phyloP scores from a whole-genome alignment of 768 basidiomycete species.

The Galerina sulciceps region DNA sequence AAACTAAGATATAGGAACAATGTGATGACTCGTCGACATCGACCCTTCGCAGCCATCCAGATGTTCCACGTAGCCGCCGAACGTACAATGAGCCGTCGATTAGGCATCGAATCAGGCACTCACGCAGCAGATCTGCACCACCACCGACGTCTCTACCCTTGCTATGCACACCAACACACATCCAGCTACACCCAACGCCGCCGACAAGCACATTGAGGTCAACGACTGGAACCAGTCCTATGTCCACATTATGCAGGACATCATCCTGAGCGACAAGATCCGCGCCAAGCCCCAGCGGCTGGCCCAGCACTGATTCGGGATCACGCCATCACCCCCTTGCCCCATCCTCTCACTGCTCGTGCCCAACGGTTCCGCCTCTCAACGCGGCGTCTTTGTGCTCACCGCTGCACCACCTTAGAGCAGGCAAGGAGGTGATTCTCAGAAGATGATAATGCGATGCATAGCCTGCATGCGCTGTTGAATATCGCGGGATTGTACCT shows the following conservation, averaged over 20 bases:
- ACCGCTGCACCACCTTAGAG: slow-evolving; percentile 74
- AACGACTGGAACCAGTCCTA: slow-evolving; percentile 57
- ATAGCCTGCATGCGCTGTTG: slow-evolving; percentile 72
- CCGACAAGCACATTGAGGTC: slow-evolving; percentile 49
- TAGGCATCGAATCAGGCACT: no score
- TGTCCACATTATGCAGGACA: slow-evolving; percentile 50
- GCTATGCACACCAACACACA: neutral
- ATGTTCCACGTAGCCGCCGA: no score
- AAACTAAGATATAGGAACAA: no score
- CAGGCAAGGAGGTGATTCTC: slow-evolving; percentile 86
- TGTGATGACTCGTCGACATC: no score
- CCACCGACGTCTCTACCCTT: no score
- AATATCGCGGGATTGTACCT: slow-evolving; percentile 58
- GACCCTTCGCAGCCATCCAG: no score
- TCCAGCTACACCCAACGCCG: slow-evolving; percentile 6
- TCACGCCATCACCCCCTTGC: slow-evolving; percentile 46
- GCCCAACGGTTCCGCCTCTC: no score
- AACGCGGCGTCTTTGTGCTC: slow-evolving; percentile 74
- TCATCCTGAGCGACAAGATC: slow-evolving; percentile 44
- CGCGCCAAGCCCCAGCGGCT: slow-evolving; percentile 56
- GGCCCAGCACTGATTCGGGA: slow-evolving; percentile 66
- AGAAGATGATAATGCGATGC: slow-evolving; percentile 89
- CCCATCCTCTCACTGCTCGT: neutral
- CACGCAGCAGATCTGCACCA: no score
- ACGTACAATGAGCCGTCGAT: no score